Evolutionary conservation across 116 monocot genomes (phyloP).

Genomic region (Iris pallida): DNA sequence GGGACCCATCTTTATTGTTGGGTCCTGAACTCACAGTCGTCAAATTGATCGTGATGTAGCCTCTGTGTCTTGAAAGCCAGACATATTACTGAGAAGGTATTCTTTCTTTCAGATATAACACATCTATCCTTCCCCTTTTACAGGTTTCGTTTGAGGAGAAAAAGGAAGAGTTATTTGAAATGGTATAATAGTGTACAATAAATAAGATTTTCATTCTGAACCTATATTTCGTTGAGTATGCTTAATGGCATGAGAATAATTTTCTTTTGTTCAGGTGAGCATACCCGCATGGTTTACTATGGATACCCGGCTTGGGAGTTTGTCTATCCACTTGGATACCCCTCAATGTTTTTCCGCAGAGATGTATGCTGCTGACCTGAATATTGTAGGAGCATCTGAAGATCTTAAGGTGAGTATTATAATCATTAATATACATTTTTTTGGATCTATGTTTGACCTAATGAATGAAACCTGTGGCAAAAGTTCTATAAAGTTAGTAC

Average conservation of each 20-base stretch:
- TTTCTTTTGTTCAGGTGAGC: slow-evolving; percentile 55
- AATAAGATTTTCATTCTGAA: not conserved
- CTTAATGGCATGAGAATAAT: slow-evolving; percentile 2
- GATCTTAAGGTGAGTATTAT: slow-evolving; percentile 59
- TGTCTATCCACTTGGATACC: slow-evolving; percentile 90
- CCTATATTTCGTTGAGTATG: not conserved
- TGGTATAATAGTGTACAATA: slow-evolving; percentile 43
- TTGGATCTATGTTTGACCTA: too few relatives aligned
- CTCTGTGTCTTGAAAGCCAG: too few relatives aligned
- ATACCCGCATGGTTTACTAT: slow-evolving; percentile 96
- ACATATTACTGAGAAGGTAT: too few relatives aligned
- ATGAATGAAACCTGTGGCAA: too few relatives aligned
- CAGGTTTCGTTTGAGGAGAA: slow-evolving; percentile 98
- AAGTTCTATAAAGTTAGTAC: too few relatives aligned
- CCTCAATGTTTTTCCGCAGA: slow-evolving; percentile 99
- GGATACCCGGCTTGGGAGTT: slow-evolving; percentile 90
- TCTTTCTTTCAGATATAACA: too few relatives aligned
- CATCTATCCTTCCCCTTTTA: slow-evolving; percentile 4
- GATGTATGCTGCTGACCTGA: slow-evolving; percentile 92
- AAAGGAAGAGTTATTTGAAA: slow-evolving; percentile 98
- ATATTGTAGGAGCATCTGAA: slow-evolving; percentile 59
- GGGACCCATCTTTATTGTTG: not conserved
- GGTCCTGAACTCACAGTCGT: not conserved
- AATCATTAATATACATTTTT: too few relatives aligned
- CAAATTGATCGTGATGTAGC: too few relatives aligned